Base-by-base conservation (phyloP, 1,139 yeast species). In the Sugiyamaella novakii region DNA sequence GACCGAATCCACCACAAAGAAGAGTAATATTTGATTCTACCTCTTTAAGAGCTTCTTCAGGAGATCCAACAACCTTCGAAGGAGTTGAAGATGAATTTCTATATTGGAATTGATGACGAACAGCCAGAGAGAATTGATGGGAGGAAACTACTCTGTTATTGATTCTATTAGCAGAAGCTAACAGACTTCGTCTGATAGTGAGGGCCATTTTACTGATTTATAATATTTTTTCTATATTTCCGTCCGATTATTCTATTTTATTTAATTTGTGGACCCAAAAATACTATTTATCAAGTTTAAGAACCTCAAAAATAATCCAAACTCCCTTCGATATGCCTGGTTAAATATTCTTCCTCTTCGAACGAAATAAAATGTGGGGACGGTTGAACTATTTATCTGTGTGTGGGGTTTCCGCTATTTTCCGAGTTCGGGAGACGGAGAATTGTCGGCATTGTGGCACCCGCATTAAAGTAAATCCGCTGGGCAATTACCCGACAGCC, bases 1-100 rank as follows among this genome's bases (percentile, higher is more conserved):
- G 64, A 0, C 80, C 80, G 58, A 76, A 76, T 3, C 80, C 80
- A 18, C 80, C 80, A 15, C 75, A 70, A 14, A 76, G 59, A n/a
- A 69, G 43, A 3, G 75, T 70, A 46, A 66, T 64, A 34, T 70
- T 65, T 4, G 76, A 59, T 34, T 57, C 51, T 27, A 75, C 40
- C 21, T 51, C 54, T 38, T 54, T 46, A 33, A 55, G 43, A 30
- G 57, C 57, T 33, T 55, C 51, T n/a, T 53, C 54, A 3, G 52
- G 50, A 28, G 51, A 46, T 3, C 42, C 38, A 24, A 47, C 55
- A 4, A 43, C 47, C 24, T 43, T 43, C 5, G 47, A 30, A 25
- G 39, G 38, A 19, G 39, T 27, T 7, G 46, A 11, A 14, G 47
- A 34, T 2, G 35, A 35, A 14, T 35, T 18, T 18, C 47, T 33